Base-by-base conservation (phyloP, 495 filamentous ascomycete genomes). In the Penicillium manginii region DNA sequence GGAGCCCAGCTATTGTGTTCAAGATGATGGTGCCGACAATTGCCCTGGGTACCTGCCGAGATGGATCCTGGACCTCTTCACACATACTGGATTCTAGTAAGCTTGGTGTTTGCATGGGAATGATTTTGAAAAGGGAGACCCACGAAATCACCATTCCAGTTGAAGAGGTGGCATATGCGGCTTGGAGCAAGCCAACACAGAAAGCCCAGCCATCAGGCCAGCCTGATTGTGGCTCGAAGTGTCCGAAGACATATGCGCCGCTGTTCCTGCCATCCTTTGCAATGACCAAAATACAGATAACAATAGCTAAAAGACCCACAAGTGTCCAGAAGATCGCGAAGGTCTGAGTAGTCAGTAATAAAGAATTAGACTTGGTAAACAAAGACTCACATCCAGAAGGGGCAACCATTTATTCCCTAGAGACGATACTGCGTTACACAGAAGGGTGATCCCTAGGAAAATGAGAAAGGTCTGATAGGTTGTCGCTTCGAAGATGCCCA, bases 1-100 rank as follows among this genome's bases (percentile, higher is more conserved):
- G 63, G 48, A 91, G 81, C 1, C 86, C 87, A 2, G 87, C 88
- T 29, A 81, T 65, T 35, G 81, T 77, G 19, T 86, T 87, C 23
- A 88, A 83, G 12, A 77, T 77, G 45, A 90, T 85, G 32, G 82
- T 85, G 32, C 77, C 78, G 32, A 90, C 75, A 78, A 90, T 88
- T 43, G 87, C 85, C 52, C 80, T 81, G 6, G 87, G 87, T 1
- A 83, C 87, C 66, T 83, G 80, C 1, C 79, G 64, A 17, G 82
- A 67, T 19, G 87, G 82, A 15, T 87, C 75, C 15, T 85, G 86
- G 18, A 90, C 88, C 65, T 90, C 87, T 68, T 69, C 67, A 19
- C 77, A 79, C 81, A 86, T 83, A 19, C 83, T 81, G 8, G 78
- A 45, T 4, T 3, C 5, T 31, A 23, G 50, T 64, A 14, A 60